Evolutionary conservation across 1,284 basidiomycete species (phyloP), one percentile per base, ranked within the genome.

Genomic region (Puccinia triticina): DNA sequence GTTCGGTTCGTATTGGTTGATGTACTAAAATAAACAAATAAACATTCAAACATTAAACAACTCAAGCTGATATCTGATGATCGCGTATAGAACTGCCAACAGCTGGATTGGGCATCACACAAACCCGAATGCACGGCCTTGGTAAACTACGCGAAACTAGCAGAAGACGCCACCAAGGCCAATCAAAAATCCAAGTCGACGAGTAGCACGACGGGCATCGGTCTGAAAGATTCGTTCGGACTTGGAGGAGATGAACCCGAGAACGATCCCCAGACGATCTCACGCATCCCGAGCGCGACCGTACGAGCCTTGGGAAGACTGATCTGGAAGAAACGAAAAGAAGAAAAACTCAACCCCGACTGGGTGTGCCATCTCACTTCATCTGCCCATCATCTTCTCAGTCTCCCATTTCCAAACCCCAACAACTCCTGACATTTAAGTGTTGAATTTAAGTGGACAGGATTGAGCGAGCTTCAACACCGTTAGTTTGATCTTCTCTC

Each of bases 61-160:
- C 8, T 59, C 55, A 14, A 55, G 50, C 26, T 32, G 10, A 50
- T 50, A 32, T 59, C 55, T 26, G 21, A 7, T 37, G 29, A n/a
- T n/a, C 48, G 37, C 12, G 12, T 1, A 55, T 26, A 79, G 77
- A 57, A 79, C 69, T 96, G 95, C 85, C 94, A 95, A 88, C 90
- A 88, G 50, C 86, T 87, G 59, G 94, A 95, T 85, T 96, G 94
- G 94, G 57, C 86, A 0, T 72, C 89, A 0, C 94, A 96, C 86
- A 93, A 92, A 87, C 86, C 87, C 8, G 94, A 96, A 89, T 96
- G 94, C 85, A 84, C 84, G 7, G 92, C 93, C 0, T 88, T 95
- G 50, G 50, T 69, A 16, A 79, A 79, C 55, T 79, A 79, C 55
- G 37, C 66, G 0, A 55, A 71, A 18, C 18, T 79, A 40, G 66